Percentiles rank a stretch among this genome's conserved stretches.
Evolutionary conservation across 2,329 filamentous ascomycete genomes (phyloP).

Genomic region (Penicillium frequentans): DNA sequence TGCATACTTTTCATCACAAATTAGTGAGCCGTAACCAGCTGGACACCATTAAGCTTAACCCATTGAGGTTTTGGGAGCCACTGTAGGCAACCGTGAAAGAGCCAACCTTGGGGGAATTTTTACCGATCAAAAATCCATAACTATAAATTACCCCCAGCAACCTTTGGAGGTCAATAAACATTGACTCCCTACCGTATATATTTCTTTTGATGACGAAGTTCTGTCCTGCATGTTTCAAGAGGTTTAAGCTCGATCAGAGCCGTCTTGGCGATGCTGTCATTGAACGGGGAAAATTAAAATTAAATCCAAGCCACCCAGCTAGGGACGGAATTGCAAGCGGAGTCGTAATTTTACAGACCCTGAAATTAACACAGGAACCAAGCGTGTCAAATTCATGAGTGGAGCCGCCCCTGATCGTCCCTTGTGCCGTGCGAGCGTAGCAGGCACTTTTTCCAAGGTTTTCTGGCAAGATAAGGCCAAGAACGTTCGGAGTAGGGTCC

Average conservation of each 20-base stretch:
- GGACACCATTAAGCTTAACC: neutral
- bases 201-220: neutral
- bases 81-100: neutral
- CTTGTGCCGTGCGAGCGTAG: neutral
- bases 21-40: no score
- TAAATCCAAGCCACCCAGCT: neutral
- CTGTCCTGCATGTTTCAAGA: neutral
- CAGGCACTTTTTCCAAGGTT: no score
- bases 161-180: neutral
- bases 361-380: constrained; percentile 6
- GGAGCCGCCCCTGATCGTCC: constrained; percentile 17
- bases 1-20: no score
- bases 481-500: neutral
- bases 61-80: neutral
- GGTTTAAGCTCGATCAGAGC: constrained; percentile 13
- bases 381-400: constrained; percentile 5
- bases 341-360: constrained; percentile 12
- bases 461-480: neutral
- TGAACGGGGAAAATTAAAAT: neutral
- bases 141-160: neutral
- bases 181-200: neutral
- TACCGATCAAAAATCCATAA: no score
- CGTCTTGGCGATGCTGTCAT: constrained; percentile 20
- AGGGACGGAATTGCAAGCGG: neutral
- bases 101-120: no score